Conservation (phyloP, 345 rosid species). For the Citrus medica region DNA sequence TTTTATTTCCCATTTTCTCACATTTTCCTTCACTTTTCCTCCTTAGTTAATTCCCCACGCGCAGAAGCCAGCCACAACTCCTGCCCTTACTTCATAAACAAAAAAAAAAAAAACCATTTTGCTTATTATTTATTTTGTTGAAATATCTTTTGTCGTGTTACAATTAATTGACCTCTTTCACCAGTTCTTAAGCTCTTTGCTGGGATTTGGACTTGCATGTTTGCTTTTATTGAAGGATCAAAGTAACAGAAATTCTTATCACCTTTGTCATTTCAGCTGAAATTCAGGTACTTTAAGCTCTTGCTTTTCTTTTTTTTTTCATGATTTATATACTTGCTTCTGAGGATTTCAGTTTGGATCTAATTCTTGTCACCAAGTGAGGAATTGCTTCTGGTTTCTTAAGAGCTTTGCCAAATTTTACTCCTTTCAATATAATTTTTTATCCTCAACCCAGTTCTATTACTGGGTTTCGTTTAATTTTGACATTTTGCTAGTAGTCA, state of each 20-base stretch:
- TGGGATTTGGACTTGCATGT: background rate
- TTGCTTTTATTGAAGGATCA: conserved; percentile 1
- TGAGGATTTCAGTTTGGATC: background rate
- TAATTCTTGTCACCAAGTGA: background rate
- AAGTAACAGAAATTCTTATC: background rate
- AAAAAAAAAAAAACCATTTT: background rate
- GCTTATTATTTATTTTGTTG: background rate
- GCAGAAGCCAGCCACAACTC: background rate
- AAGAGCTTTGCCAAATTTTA: background rate
- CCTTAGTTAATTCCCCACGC: background rate
- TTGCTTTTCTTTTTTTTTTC: background rate
- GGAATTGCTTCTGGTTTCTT: background rate
- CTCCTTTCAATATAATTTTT: background rate
- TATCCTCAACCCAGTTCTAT: background rate
- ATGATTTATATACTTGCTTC: background rate
- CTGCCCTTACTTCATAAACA: no score
- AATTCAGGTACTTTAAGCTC: conserved; percentile 7
- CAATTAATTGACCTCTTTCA: background rate
- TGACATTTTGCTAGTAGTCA: background rate
- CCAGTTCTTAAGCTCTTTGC: background rate
- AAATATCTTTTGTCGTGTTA: background rate
- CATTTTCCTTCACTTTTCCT: background rate
- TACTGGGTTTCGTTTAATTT: background rate
- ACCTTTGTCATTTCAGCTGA: background rate
- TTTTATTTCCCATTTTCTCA: background rate